phyloP scores from a whole-genome alignment of 768 basidiomycete species.

The Obba rivulosa region DNA sequence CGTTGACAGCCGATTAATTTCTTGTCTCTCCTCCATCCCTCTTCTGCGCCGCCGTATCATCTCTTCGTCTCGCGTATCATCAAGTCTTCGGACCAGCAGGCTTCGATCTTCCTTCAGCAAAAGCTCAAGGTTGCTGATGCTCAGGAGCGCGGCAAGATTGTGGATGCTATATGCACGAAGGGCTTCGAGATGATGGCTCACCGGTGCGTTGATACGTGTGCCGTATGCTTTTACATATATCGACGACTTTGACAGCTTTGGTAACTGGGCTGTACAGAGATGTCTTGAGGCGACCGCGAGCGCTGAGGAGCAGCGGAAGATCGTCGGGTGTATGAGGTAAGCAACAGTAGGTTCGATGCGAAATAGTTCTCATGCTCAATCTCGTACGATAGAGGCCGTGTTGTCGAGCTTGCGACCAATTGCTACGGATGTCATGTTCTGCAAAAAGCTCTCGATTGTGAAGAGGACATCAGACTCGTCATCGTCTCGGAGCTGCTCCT shows the following conservation, averaged over 20 bases:
- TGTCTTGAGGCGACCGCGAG: conserved; percentile 79
- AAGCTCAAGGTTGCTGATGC: conserved; percentile 83
- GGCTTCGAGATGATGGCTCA: conserved; percentile 95
- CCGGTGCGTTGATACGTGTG: conserved; percentile 39
- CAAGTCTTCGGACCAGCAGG: conserved; percentile 87
- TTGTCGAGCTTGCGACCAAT: conserved; percentile 84
- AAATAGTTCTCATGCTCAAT: background rate
- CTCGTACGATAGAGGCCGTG: conserved; percentile 50
- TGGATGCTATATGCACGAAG: conserved; percentile 78
- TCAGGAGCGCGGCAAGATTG: conserved; percentile 75
- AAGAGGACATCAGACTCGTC: conserved; percentile 77
- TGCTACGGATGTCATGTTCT: conserved; percentile 89
- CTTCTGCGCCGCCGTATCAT: conserved; percentile 78
- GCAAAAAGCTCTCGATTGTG: conserved; percentile 87
- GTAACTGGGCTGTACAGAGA: conserved; percentile 88
- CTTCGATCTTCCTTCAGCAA: conserved; percentile 86
- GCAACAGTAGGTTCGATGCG: conserved; percentile 4
- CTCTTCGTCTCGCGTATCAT: conserved; percentile 81
- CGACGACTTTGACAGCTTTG: conserved; percentile 51
- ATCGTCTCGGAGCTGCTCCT: conserved; percentile 83
- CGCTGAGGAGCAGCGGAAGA: conserved; percentile 70
- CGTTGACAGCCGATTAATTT: conserved; percentile 77
- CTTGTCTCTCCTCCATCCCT: conserved; percentile 77
- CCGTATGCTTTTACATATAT: background rate
- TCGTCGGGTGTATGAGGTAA: conserved; percentile 83